Evolutionary conservation across 2,329 filamentous ascomycete species (phyloP).

Genomic region (Sporothrix mexicana): DNA sequence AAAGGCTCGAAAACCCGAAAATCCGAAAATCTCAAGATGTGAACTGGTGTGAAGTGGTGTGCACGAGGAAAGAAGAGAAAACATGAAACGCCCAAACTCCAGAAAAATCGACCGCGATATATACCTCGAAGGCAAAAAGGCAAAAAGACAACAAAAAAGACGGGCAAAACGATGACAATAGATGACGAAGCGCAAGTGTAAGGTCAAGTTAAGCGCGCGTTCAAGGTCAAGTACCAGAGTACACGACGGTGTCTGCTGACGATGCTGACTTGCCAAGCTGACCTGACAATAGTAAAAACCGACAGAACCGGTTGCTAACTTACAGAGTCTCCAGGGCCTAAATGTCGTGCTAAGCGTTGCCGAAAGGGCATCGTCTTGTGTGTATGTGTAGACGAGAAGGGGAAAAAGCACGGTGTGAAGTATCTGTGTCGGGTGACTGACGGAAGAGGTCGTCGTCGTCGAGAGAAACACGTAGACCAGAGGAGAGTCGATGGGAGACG

Average conservation of each 20-base stretch:
- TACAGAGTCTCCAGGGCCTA: conserved; percentile 25
- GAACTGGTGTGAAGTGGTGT: too few relatives aligned
- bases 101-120: too few relatives aligned
- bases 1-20: too few relatives aligned
- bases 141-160: not conserved
- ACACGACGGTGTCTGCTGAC: too few relatives aligned
- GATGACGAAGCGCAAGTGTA: too few relatives aligned
- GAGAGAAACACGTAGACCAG: not conserved
- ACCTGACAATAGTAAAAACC: not conserved
- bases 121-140: not conserved
- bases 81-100: too few relatives aligned
- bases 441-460: not conserved
- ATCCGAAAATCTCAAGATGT: too few relatives aligned
- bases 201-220: too few relatives aligned
- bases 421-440: not conserved
- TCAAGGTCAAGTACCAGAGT: too few relatives aligned
- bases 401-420: not conserved
- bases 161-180: too few relatives aligned
- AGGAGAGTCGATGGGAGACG: not conserved
- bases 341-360: conserved; percentile 27
- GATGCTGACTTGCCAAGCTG: too few relatives aligned
- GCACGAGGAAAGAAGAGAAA: too few relatives aligned
- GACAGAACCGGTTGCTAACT: not conserved
- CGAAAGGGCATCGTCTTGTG: conserved; percentile 28
- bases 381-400: not conserved